Percentiles rank a stretch among this genome's conserved stretches.
phyloP scores from a whole-genome alignment of 805 yeast species.

The Yarrowia sp. region DNA sequence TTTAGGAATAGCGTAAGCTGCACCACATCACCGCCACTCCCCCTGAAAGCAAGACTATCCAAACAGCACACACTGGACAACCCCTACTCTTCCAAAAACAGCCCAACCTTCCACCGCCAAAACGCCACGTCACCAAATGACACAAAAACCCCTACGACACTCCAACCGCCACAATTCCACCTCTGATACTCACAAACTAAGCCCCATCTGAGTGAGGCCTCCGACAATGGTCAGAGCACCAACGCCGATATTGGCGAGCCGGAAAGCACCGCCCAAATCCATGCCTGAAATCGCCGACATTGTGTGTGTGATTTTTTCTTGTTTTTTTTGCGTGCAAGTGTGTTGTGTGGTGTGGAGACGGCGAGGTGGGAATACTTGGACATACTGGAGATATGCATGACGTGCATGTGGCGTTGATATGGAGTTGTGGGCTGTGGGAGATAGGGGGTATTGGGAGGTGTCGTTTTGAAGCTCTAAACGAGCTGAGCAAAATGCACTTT shows the following conservation, averaged over 20 bases:
- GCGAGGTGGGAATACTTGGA: not conserved
- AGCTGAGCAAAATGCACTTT: not conserved
- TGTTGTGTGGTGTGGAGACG: not conserved
- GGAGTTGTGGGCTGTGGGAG: not conserved
- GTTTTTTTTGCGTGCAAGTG: not conserved
- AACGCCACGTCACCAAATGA: too few relatives aligned
- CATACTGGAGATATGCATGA: constrained; percentile 8
- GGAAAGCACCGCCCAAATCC: constrained; percentile 36
- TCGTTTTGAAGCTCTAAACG: not conserved
- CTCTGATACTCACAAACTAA: constrained; percentile 23
- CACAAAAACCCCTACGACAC: too few relatives aligned
- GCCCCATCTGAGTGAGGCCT: constrained; percentile 35
- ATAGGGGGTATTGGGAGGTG: not conserved
- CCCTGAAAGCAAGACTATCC: too few relatives aligned
- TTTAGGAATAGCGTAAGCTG: too few relatives aligned
- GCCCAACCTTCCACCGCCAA: too few relatives aligned
- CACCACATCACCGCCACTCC: too few relatives aligned
- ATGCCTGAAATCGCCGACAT: constrained; percentile 24
- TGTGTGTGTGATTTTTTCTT: not conserved
- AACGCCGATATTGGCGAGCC: constrained; percentile 36
- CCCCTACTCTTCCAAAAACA: too few relatives aligned
- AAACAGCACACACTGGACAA: too few relatives aligned
- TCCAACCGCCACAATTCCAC: too few relatives aligned
- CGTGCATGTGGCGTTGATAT: not conserved
- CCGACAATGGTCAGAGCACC: constrained; percentile 35